phyloP scores from a whole-genome alignment of 129 eudicot species.

The Saussurea involucrata region DNA sequence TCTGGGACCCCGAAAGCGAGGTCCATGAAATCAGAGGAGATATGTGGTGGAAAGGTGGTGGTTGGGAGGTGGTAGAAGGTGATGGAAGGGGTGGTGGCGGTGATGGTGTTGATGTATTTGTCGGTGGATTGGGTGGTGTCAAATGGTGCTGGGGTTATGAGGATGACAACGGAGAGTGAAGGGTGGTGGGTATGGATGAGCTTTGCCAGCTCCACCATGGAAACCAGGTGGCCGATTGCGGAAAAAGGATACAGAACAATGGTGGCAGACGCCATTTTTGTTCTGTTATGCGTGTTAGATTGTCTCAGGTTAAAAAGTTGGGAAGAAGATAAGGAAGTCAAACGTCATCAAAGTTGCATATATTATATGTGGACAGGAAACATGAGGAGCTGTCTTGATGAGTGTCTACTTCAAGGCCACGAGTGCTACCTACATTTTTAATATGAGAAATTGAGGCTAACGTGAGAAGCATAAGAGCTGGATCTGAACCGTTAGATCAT shows the following conservation, averaged over 20 bases:
- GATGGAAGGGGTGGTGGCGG: constrained; percentile 52
- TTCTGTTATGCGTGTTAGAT: not conserved
- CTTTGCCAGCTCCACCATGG: constrained; percentile 63
- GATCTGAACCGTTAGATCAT: no score
- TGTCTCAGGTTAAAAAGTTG: not conserved
- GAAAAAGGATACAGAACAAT: constrained; percentile 53
- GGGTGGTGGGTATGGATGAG: constrained; percentile 37
- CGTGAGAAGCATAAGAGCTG: no score
- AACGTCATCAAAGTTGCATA: not conserved
- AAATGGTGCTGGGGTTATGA: constrained; percentile 28
- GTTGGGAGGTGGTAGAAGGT: constrained; percentile 49
- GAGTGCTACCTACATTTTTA: not conserved
- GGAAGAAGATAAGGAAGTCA: not conserved
- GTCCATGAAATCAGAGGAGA: constrained; percentile 20
- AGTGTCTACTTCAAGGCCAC: not conserved
- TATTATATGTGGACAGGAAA: not conserved
- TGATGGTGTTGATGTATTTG: constrained; percentile 33
- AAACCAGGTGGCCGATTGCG: constrained; percentile 46
- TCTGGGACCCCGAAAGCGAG: constrained; percentile 38
- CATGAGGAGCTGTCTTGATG: not conserved
- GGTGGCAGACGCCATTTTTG: constrained; percentile 13
- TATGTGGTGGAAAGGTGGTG: constrained; percentile 18
- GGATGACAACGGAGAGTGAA: constrained; percentile 33
- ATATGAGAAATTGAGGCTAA: no score
- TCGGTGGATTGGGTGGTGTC: constrained; percentile 40